phyloP scores from a whole-genome alignment of 768 basidiomycete genomes.

The Podaxis carcinomalis region DNA sequence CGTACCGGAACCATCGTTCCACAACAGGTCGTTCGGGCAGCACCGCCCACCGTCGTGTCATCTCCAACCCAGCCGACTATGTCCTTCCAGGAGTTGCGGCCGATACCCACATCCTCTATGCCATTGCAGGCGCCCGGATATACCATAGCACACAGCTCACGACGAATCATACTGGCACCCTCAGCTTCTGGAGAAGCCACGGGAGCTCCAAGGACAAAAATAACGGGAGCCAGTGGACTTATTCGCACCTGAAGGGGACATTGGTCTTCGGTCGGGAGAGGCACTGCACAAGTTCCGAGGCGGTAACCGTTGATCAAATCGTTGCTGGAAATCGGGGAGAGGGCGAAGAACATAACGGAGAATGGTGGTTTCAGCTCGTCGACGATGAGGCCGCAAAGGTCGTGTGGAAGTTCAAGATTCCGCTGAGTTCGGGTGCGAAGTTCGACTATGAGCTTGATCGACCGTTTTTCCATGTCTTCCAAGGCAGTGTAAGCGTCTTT shows the following conservation, averaged over 20 bases:
- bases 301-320: background rate
- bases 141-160: conserved; percentile 21
- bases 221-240: conserved; percentile 45
- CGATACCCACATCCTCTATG: conserved; percentile 5
- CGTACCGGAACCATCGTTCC: background rate
- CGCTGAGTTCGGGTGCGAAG: conserved; percentile 23
- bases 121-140: conserved; percentile 13
- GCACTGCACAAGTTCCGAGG: conserved; percentile 21
- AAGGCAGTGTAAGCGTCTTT: conserved; percentile 63
- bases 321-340: background rate
- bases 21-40: background rate
- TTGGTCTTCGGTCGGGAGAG: conserved; percentile 48
- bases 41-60: background rate
- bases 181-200: background rate
- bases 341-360: conserved; percentile 1
- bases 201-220: conserved; percentile 20
- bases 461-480: conserved; percentile 90
- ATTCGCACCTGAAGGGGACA: conserved; percentile 55
- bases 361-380: conserved; percentile 62
- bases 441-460: conserved; percentile 79
- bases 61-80: background rate
- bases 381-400: conserved; percentile 54
- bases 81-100: conserved; percentile 2
- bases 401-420: conserved; percentile 67
- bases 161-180: background rate